Base-by-base conservation (phyloP, 805 yeast species). In the Wickerhamomyces canadensis region DNA sequence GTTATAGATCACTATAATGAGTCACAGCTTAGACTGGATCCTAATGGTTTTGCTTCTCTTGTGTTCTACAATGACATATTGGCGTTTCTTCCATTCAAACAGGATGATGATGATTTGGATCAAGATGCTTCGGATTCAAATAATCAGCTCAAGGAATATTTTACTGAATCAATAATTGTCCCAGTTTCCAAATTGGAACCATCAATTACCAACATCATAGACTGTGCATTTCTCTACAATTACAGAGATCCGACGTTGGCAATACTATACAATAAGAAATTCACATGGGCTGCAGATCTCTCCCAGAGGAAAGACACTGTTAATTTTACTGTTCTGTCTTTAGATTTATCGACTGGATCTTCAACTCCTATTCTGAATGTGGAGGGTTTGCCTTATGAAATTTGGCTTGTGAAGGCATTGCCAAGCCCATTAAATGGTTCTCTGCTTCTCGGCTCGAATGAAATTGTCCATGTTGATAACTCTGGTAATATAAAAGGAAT, bases 171-270 rank as follows among this genome's bases (percentile, higher is more conserved):
- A 38, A 74, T 75, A 39, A 61, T 85, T 9, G 54, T 84, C 19
- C 71, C 73, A 34, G 78, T 82, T 1, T 61, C 72, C 1, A 63
- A 71, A 19, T 61, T 91, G 27, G 78, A 80, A 45, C 49, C 74
- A 0, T 67, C 74, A 5, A 68, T 88, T 31, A 60, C 67, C 16
- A 76, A 79, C 43, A 74, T 93, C 13, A 65, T 82, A 2, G 95
- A 85, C 52, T 68, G 81, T 47, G 77, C 76, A 34, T 89, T 84
- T 54, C 58, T 91, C 27, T 60, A 78, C 51, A 80, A 80, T 38
- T 91, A 86, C 53, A 65, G 82, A 45, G 93, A 82, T 41, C 95
- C 97, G 0, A 89, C 97, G 0, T 47, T 87, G 16, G 91, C 83
- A 0, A 68, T 87, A 5, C 54, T 87, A 19, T 74, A 64, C 44